These are phyloP conservation scores for Populus hybrid DNA, from an alignment of 441 rosid genomes.

Conservation along the genomic window DNA sequence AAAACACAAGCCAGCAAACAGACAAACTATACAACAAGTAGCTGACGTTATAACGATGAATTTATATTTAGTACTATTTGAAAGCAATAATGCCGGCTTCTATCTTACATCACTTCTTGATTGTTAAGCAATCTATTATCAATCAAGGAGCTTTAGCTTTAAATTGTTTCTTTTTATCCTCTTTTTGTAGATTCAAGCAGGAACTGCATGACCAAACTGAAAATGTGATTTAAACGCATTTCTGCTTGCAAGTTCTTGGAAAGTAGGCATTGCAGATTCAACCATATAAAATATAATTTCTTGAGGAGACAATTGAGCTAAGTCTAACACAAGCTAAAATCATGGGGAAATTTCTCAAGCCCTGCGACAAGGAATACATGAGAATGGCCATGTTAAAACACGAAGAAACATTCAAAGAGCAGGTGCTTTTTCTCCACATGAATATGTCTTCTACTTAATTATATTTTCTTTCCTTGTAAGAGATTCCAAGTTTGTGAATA, in stretches of 20 bases:
- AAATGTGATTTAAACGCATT: constrained; percentile 15
- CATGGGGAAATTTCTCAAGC: constrained; percentile 76
- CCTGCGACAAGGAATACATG: constrained; percentile 85
- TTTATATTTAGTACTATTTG: not conserved
- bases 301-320: not conserved
- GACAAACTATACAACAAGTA: not conserved
- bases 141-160: not conserved
- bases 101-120: not conserved
- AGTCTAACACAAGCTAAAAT: constrained; percentile 19
- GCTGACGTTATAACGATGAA: not conserved
- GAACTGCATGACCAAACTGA: not conserved
- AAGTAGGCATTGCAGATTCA: not conserved
- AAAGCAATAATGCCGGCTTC: not conserved
- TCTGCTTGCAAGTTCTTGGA: constrained; percentile 8
- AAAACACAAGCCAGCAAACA: not conserved
- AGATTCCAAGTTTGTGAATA: not conserved
- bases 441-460: not conserved
- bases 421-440: constrained; percentile 36
- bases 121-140: not conserved
- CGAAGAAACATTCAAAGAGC: constrained; percentile 94
- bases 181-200: constrained; percentile 6
- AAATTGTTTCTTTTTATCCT: not conserved
- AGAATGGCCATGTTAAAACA: constrained; percentile 90
- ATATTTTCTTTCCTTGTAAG: not conserved
- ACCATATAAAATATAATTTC: not conserved